Evolutionary conservation across 208 protist species (phyloP), one percentile per base, ranked within the genome.

Genomic region (Blastocrithidia nonstop): DNA sequence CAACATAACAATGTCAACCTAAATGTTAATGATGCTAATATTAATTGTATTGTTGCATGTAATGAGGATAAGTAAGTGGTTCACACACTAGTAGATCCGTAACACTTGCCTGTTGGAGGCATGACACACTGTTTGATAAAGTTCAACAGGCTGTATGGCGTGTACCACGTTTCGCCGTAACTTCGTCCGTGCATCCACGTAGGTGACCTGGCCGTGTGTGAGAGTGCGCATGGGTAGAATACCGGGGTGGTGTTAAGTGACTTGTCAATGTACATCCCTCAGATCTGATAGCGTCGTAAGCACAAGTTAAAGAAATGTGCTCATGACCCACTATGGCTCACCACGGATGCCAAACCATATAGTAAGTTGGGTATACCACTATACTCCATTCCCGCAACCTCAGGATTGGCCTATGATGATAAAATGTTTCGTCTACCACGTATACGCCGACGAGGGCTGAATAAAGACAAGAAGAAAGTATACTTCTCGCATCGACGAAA

Each of bases 391-490:
- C 43, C 46, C 17, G 22, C 36, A 11, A 19, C n/a, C 6, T 45
- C 47, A 16, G 57, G 67, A 32, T 31, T 66, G 2, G 19, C 42
- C 3, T n/a, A 11, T 0, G 62, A 71, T 24, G 45, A 57, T 25
- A 36, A 22, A 32, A 24, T 82, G 8, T 35, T 63, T 6, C 79
- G 79, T 7, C 62, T 88, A 36, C 79, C 79, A 5, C 58, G 60
- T 13, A 46, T 88, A 8, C 38, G 75, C 28, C 70, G 79, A 5
- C 60, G 74, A 25, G 73, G 73, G 40, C 67, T 78, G 31, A 88
- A 88, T 47, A 75, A 75, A 9, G 73, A 81, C 35, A 84, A 79
- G 49, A 88, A 88, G 45, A 45, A 61, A 13, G 29, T 84, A 20
- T 84, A 88, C 45, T 84, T 79, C 39, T 57, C 73, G 2, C 67